Evolutionary conservation across 2,329 filamentous ascomycete genomes (phyloP).

Genomic region (Aspergillus novofumigatus): DNA sequence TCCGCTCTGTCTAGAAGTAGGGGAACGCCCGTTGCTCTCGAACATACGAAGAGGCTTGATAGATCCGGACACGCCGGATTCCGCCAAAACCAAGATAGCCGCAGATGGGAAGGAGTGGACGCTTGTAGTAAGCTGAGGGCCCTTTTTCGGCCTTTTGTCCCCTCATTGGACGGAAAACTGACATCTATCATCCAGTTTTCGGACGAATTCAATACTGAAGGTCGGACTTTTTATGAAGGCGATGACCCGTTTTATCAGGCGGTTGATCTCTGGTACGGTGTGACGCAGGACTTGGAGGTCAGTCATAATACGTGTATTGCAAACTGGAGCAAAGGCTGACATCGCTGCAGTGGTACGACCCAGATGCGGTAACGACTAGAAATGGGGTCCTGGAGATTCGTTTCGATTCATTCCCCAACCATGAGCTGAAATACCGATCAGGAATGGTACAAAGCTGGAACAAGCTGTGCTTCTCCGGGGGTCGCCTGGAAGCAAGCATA

Average conservation of each 20-base stretch:
- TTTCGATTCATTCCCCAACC: conserved; percentile 63
- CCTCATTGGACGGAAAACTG: not conserved
- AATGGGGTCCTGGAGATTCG: conserved; percentile 60
- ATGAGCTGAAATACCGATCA: conserved; percentile 63
- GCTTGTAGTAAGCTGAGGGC: conserved; percentile 50
- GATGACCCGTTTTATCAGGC: conserved; percentile 67
- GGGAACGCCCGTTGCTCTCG: conserved; percentile 49
- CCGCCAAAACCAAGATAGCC: conserved; percentile 53
- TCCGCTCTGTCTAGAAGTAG: conserved; percentile 48
- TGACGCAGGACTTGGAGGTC: conserved; percentile 64
- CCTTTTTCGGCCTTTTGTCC: not conserved
- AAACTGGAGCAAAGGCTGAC: not conserved
- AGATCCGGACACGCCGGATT: conserved; percentile 63
- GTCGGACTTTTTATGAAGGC: conserved; percentile 65
- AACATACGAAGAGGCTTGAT: conserved; percentile 61
- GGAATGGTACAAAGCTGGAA: conserved; percentile 76
- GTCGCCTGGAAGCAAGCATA: conserved; percentile 65
- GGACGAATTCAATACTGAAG: conserved; percentile 66
- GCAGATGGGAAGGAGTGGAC: conserved; percentile 59
- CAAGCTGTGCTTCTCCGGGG: conserved; percentile 68
- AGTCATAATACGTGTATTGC: conserved; percentile 7
- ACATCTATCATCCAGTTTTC: conserved; percentile 49
- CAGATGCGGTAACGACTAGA: conserved; percentile 60
- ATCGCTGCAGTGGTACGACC: conserved; percentile 60
- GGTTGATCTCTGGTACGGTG: conserved; percentile 68